Conservation (phyloP, 768 basidiomycete species). For the Auricularia heimuer region DNA sequence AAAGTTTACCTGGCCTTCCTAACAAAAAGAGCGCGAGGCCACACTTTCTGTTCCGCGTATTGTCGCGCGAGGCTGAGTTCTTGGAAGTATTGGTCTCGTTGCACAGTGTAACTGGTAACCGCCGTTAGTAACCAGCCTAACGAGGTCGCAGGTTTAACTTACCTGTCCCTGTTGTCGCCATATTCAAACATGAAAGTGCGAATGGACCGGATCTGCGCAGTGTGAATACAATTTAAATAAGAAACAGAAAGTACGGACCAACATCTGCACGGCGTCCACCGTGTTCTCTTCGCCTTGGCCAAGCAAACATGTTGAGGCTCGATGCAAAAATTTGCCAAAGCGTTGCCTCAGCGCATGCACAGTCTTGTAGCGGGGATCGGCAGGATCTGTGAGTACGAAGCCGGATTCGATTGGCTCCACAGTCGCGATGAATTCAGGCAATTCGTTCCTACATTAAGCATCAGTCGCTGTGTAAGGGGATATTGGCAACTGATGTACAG, state of each 20-base stretch:
- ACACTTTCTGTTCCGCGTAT: constrained; percentile 61
- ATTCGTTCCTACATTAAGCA: constrained; percentile 43
- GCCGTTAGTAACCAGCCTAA: constrained; percentile 20
- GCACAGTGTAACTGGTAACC: constrained; percentile 32
- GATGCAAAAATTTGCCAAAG: constrained; percentile 61
- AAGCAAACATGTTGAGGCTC: constrained; percentile 55
- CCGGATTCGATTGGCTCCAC: constrained; percentile 52
- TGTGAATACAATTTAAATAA: neutral
- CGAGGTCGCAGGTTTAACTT: neutral
- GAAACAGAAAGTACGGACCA: constrained; percentile 33
- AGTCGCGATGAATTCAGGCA: constrained; percentile 67
- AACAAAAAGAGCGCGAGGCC: constrained; percentile 65
- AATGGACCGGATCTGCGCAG: constrained; percentile 49
- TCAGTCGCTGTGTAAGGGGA: neutral
- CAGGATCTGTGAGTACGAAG: constrained; percentile 54
- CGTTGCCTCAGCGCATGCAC: constrained; percentile 45
- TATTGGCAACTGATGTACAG: constrained; percentile 35
- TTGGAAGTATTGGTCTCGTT: constrained; percentile 45
- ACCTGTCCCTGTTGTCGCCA: constrained; percentile 57
- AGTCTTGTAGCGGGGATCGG: constrained; percentile 56
- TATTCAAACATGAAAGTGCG: constrained; percentile 67
- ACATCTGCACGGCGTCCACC: constrained; percentile 67
- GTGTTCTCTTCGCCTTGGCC: constrained; percentile 73
- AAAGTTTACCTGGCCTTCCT: constrained; percentile 48
- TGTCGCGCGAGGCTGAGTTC: constrained; percentile 59